Base-by-base conservation (phyloP, 2,329 filamentous ascomycete species). In the Botryotinia convoluta region DNA sequence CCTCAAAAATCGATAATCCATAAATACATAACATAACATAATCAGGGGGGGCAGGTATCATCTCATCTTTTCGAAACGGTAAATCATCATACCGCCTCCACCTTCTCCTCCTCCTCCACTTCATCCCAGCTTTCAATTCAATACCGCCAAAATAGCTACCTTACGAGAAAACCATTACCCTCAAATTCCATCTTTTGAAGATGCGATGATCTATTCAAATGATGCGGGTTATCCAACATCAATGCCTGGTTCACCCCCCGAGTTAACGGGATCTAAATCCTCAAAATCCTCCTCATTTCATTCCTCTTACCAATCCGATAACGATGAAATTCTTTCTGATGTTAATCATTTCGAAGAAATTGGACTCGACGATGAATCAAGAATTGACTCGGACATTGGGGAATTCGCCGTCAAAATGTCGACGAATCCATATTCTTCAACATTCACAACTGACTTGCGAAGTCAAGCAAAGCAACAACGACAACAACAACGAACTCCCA, bases 261-360 rank as follows among this genome's bases (percentile, higher is more conserved):
- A 93, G 79, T 90, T 97, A 84, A 93, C 92, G 67, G 88, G 87
- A 77, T 97, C 93, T 74, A 97, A 95, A 83, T 96, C 93, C 75
- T 97, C 93, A 77, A 97, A 96, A 83, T 94, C 94, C 42, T 97
- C 93, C 8, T 97, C 94, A 68, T 92, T 95, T 79, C 92, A 91
- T 78, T 97, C 94, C 54, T 91, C 92, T 73, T 90, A 89, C 75
- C 92, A 91, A 70, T 85, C 89, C 79, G 92, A 94, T 79, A 92
- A 93, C 78, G 90, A 91, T 79, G 89, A 87, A 77, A 87, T 90
- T 69, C 84, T 93, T 63, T 87, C 90, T 70, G 93, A 97, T 80
- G 88, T 92, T 73, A 90, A 90, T 76, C 91, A 98, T 81, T 98
- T 98, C 79, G 95, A 98, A 82, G 95, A 98, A 77, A 97, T 98